Base-by-base conservation (phyloP, 805 yeast genomes). In the Kurtzmaniella cleridarum region DNA sequence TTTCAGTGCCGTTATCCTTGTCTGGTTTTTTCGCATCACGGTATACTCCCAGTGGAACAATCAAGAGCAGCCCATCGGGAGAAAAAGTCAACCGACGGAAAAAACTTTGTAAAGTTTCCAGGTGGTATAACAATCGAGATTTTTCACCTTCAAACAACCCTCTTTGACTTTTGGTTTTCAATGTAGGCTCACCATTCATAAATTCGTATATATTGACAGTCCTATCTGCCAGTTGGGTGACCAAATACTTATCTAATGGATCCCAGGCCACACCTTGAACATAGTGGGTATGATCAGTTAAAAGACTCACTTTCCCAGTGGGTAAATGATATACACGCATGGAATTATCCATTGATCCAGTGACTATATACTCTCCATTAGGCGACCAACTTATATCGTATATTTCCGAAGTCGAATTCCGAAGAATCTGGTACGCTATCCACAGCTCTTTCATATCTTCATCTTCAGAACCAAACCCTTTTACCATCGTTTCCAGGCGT, bases 231-330 rank as follows among this genome's bases (percentile, higher is more conserved):
- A 93, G 79, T 57, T 90, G 96, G 5, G 96, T 84, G 1, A 90
- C 87, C 4, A 93, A 59, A 48, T 60, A 87, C 56, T 83, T 78
- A 45, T 83, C 79, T 39, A 67, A 55, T 6, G 98, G 98, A 57
- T 93, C 98, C 98, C 98, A 93, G 0, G 84, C 71, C 4, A 93
- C 91, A 2, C 99, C 99, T 60, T 93, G 99, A 2, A 93, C 95
- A 50, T 87, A 91, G 58, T 90, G 96, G 34, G 69, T 67, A 59
- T 93, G 98, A 41, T 84, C 87, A 5, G 77, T 76, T 43, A 81
- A 67, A 47, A 78, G 82, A 20, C 68, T 58, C 0, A 83, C 65
- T 47, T 79, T 74, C 24, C 66, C 64, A 1, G 57, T 51, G 30
- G 29, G 29, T 3, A 75, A 76, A 44, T 74, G 73, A 51, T 80